Base-by-base conservation (phyloP, 305 asterid species). In the Fraxinus latifolia region DNA sequence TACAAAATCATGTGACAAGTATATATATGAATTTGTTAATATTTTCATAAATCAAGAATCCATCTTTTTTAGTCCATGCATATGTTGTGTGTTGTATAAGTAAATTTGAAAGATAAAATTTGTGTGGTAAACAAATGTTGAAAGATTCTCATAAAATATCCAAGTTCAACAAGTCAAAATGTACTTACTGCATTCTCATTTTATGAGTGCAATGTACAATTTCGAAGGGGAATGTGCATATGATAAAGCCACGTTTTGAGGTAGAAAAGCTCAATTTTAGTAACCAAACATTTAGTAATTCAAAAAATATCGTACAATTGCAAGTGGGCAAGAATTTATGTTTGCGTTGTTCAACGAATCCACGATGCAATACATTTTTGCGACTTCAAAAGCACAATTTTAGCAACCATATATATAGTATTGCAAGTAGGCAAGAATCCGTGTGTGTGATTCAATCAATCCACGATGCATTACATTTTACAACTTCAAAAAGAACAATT, bases 161-260 rank as follows among this genome's bases (percentile, higher is more conserved):
- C 32, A 21, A 62, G 25, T 6, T 23, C 32, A 8, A 62, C 15
- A 23, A 23, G 32, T 62, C 72, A 62, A 21, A 2, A 33, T 33
- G 25, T 23, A 33, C 37, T 33, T 33, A 5, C 37, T 33, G 37
- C 37, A 33, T 33, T 76, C 74, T 33, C 67, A 60, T 23, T 50
- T 80, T 15, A 62, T 65, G 76, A 1, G 33, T 62, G n/a, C 27
- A 53, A 42, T 33, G 50, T 44, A n/a, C 23, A 29, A 4, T 25
- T 50, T 70, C 53, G 44, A 55, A 55, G 2, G 25, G 39, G 44
- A 70, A 27, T 78, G 88, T 86, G 86, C 81, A 50, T 80, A 37
- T 37, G 36, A 47, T 62, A 74, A 29, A 55, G 83, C 86, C 86
- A 86, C 86, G 88, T 83, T 81, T 34, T 31, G 73, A 9, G 23